Base-by-base conservation (phyloP, 1,284 basidiomycete species). In the Pseudomicrostroma phylloplanum region DNA sequence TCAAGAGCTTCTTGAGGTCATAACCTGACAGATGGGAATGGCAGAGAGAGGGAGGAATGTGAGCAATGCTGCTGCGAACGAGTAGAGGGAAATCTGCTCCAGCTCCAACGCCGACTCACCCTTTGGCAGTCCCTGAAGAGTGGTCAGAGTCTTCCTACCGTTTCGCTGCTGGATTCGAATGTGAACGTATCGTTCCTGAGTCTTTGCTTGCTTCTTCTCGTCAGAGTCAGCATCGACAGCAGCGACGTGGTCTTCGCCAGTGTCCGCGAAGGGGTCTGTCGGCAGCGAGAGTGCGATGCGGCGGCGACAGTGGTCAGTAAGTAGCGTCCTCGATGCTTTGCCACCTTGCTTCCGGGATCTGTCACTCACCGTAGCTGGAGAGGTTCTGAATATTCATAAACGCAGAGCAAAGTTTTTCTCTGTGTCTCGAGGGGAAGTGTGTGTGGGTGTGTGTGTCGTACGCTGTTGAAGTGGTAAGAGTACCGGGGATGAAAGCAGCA, bases 91-190 rank as follows among this genome's bases (percentile, higher is more conserved):
- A 51, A 51, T 51, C n/a, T n/a, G n/a, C n/a, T n/a, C n/a, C n/a
- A n/a, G n/a, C n/a, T n/a, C n/a, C n/a, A n/a, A n/a, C n/a, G n/a
- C n/a, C n/a, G n/a, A 67, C 86, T 70, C 72, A 91, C 92, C 88
- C 83, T 90, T 92, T 65, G 91, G 91, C 68, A 99, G 83, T 70
- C 96, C 96, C 82, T 98, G 94, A 71, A 98, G 85, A 63, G 94
- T 99, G 51, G 96, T 99, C 83, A 98, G 83, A 68, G 93, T 96
- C 86, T 99, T 99, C 76, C 96, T 87, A 73, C 96, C 96, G 86
- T 98, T 99, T 78, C 96, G 86, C 83, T 99, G 96, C 82, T 99
- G 96, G 79, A 99, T 90, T 84, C 84, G 80, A 67, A 82, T 82
- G 72, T 82, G 81, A 56, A 82, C 79, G 76, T 80, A 77, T 54